Base-by-base conservation (phyloP, 2,329 filamentous ascomycete species). In the Alternaria postmessia region DNA sequence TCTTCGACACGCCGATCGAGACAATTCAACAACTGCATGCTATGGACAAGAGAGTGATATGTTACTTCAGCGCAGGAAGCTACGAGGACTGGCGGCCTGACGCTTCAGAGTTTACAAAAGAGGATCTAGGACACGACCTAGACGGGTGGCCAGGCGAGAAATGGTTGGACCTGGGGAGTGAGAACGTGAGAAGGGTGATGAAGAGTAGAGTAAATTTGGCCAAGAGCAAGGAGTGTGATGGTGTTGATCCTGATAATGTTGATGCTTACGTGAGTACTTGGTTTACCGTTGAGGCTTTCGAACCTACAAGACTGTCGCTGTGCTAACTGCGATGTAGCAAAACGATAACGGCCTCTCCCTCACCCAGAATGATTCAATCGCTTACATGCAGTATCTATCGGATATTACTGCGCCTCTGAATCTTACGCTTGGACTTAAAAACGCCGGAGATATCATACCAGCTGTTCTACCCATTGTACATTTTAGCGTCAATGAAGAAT, bases 11-110 rank as follows among this genome's bases (percentile, higher is more conserved):
- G 51, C 75, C 79, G 6, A 78, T 79, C 14, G 70, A 77, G 7
- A 82, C 78, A 1, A 85, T 89, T 51, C 61, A 75, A 4, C 72
- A 75, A 5, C 78, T 89, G 14, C 84, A 88, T 42, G 64, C 66
- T 3, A 69, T 81, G 28, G 85, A 83, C 8, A 86, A 86, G 70
- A 87, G 85, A 62, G 86, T 91, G 54, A 88, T 92, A 59, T 93
- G 90, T 80, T 93, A 93, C 78, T 92, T 92, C 79, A 89, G 87
- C 52, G 89, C 88, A 0, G 90, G 90, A 1, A 89, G 86, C 7
- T 91, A 85, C 67, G 90, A 93, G 76, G 73, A 87, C 52, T 87
- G 84, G 80, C 83, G 90, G 3, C 77, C 82, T 1, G 90, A 92
- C 71, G 81, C 83, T 18, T 72, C 70, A 30, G 68, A 85, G 5